A percentile compares a stretch with the other conserved stretches of the same genome.
These are phyloP conservation scores for Nasturtium officinale DNA, from an alignment of 345 rosid genomes.

Conservation along the genomic window DNA sequence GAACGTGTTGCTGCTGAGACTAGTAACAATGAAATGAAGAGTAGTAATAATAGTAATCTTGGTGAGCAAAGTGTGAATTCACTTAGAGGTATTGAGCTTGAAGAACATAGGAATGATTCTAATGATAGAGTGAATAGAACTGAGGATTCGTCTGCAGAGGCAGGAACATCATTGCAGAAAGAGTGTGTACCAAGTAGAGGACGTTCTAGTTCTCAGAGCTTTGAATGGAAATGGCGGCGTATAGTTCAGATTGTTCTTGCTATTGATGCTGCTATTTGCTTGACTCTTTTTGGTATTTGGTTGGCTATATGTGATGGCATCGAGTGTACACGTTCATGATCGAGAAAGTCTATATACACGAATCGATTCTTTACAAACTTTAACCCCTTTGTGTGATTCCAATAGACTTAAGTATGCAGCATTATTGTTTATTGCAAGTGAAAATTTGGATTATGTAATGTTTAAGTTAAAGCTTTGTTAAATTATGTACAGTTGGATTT, in stretches of 20 bases:
- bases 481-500: conserved; percentile 3
- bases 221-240: conserved; percentile 72
- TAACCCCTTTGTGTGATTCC: not conserved
- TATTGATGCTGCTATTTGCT: conserved; percentile 74
- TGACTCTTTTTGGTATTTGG: conserved; percentile 68
- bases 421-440: conserved; percentile 15
- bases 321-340: conserved; percentile 48
- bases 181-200: conserved; percentile 67
- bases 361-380: conserved; percentile 22
- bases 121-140: conserved; percentile 52
- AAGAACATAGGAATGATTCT: conserved; percentile 61
- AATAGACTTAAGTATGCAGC: conserved; percentile 14
- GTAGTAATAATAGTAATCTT: conserved; percentile 39
- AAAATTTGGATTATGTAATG: conserved; percentile 18
- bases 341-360: not conserved
- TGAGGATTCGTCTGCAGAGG: conserved; percentile 47
- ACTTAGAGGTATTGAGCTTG: conserved; percentile 65
- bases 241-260: conserved; percentile 75
- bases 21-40: conserved; percentile 45
- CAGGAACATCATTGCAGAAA: conserved; percentile 55
- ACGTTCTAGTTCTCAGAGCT: conserved; percentile 57
- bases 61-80: conserved; percentile 52
- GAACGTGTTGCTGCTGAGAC: conserved; percentile 56
- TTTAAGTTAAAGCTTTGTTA: conserved; percentile 18
- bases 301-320: conserved; percentile 62